Evolutionary conservation across 345 rosid genomes (phyloP), one percentile per base, ranked within the genome.

Genomic region (Gossypium ekmanianum): DNA sequence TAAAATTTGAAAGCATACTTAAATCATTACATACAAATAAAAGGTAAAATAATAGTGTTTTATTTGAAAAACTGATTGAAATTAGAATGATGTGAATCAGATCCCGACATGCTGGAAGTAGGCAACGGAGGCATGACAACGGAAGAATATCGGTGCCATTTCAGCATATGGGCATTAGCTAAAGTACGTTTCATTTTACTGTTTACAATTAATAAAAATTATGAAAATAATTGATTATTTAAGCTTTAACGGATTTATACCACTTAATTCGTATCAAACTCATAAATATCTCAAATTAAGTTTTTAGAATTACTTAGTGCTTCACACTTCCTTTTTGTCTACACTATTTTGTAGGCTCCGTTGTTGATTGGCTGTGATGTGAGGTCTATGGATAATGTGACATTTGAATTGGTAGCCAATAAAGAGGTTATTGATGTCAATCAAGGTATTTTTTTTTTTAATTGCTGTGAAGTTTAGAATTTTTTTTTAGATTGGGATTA

Each of bases 61-160:
- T 1, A 5, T 34, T 34, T 34, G 0, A 4, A 34, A 34, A 34
- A 34, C 1, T 34, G 41, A 34, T 17, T 52, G 12, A 48, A 48
- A 48, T 48, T 48, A 11, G 12, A 51, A 16, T 13, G 0, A 51
- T 22, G 18, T 62, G 77, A 7, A 63, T 66, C 79, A 89, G 94
- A 90, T 76, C 92, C 94, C 0, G 94, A 90, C 79, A 90, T 90
- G 92, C 88, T 90, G 41, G 94, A 90, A 81, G 87, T 90, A 39
- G 94, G 92, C 13, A 90, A 90, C 72, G 92, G 94, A 45, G 89
- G 92, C 27, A 88, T 90, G 94, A 90, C 84, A 7, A 78, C 82
- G 0, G 87, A 85, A n/a, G 94, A 90, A 71, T 88, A 90, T 52
- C 80, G 81, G 14, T 84, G 85, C 43, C 92, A 90, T 79, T 90